Evolutionary conservation across 768 basidiomycete species (phyloP), one percentile per base, ranked within the genome.

Genomic region (Cubamyces sp.): DNA sequence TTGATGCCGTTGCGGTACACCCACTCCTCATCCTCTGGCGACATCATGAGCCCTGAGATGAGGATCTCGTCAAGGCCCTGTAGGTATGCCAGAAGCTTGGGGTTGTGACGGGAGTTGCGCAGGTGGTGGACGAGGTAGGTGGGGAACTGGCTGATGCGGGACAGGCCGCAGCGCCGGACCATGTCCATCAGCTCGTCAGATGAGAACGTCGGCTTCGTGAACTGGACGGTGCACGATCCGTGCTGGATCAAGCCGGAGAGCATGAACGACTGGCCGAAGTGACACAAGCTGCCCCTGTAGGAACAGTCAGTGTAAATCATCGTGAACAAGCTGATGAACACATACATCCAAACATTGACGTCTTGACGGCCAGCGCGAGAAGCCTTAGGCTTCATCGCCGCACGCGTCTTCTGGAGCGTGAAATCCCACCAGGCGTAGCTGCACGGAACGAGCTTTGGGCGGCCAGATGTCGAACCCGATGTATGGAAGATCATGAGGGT

Each of bases 231-330:
- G 56, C 72, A 73, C 5, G 68, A 64, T 5, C 64, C 72, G 59
- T 72, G 66, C 50, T 69, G 69, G 56, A 71, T 61, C 51, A 61
- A 48, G 26, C 69, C 73, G 21, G 67, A 60, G 30, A 67, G 67
- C 70, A 91, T 86, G 80, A 87, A 90, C 40, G 82, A 83, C 72
- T 91, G 88, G 26, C 76, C 91, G 60, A 91, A 91, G 73, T 91
- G 91, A 71, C 87, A 91, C 86, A 92, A 86, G 79, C 88, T 90
- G 58, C 91, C 90, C 82, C 90, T 91, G 77, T 56, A 67, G 58
- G 53, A 66, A 67, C 61, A 69, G 77, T 66, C 47, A 66, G 54
- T 8, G n/a, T 18, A 43, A 42, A 41, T 39, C 23, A 14, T 54
- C 23, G 30, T 2, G n/a, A 11, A 46, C 12, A 30, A 21, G 42